Evolutionary conservation across 2,329 filamentous ascomycete species (phyloP).

Genomic region (Blumeriella jaapii): DNA sequence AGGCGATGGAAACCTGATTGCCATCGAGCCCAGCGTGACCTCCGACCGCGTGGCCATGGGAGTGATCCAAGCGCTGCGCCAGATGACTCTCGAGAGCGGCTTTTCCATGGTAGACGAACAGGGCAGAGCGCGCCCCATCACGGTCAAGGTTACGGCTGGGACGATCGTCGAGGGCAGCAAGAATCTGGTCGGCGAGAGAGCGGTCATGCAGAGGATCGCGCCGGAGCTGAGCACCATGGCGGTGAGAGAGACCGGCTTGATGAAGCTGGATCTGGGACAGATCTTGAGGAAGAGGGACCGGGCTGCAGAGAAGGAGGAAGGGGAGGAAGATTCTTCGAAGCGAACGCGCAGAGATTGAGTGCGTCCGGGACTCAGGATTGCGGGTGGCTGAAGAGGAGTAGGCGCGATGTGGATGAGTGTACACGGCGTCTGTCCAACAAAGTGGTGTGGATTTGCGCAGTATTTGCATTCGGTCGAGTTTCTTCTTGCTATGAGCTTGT

Average conservation of each 20-base stretch:
- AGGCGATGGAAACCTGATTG: constrained; percentile 37
- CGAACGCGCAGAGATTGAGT: constrained; percentile 3
- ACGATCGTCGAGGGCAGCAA: constrained; percentile 33
- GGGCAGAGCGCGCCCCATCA: constrained; percentile 32
- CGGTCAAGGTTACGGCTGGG: constrained; percentile 35
- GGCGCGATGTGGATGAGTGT: no score
- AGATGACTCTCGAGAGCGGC: constrained; percentile 29
- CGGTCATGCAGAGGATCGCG: constrained; percentile 6
- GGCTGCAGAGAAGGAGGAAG: constrained; percentile 6
- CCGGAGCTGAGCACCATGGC: not conserved
- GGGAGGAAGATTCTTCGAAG: constrained; percentile 7
- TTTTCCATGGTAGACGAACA: constrained; percentile 37
- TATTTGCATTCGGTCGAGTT: not conserved
- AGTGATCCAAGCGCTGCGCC: constrained; percentile 34
- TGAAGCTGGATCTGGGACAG: constrained; percentile 2
- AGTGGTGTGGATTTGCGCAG: not conserved
- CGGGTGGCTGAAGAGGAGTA: no score
- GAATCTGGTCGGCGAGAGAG: constrained; percentile 33
- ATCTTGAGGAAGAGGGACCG: constrained; percentile 6
- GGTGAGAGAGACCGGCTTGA: not conserved
- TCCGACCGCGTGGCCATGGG: constrained; percentile 34
- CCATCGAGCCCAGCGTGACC: constrained; percentile 29
- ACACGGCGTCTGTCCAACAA: no score
- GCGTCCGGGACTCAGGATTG: no score
- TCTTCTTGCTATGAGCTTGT: not conserved